Evolutionary conservation across 163 green algal genomes (phyloP).

Genomic region (Chlamydomonas reinhardtii): DNA sequence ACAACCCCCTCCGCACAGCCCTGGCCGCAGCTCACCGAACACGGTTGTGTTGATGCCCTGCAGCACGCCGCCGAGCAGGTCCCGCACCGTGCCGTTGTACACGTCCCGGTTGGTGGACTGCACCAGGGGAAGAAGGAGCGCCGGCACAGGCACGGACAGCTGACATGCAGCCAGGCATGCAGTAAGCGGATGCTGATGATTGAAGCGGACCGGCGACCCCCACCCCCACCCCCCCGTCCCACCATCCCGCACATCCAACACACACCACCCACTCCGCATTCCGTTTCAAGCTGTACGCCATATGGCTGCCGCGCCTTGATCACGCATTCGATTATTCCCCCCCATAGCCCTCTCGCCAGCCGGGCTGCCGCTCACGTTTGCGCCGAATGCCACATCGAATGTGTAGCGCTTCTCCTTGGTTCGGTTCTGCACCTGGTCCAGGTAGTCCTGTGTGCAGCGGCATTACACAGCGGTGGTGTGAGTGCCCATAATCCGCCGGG

Average conservation of each 20-base stretch:
- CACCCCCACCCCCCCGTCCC: too few species aligned
- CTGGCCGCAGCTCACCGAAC: constrained; percentile 67
- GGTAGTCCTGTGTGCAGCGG: constrained; percentile 65
- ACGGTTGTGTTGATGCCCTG: constrained; percentile 87
- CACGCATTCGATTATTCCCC: too few species aligned
- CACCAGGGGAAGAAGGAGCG: background rate
- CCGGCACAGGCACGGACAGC: background rate
- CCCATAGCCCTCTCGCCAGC: too few species aligned
- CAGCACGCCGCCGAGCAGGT: constrained; percentile 77
- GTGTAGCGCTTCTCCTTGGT: constrained; percentile 87
- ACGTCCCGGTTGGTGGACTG: constrained; percentile 70
- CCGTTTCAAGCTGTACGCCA: too few species aligned
- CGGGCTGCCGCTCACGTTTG: constrained; percentile 33
- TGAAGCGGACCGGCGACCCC: too few species aligned
- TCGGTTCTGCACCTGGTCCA: constrained; percentile 76
- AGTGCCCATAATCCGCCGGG: too few species aligned
- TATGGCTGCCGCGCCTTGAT: too few species aligned
- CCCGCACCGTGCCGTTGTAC: constrained; percentile 76
- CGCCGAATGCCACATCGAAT: constrained; percentile 83
- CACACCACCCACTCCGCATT: too few species aligned
- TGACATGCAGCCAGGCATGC: background rate
- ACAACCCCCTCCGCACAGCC: too few species aligned
- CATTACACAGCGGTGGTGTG: too few species aligned
- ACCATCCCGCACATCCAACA: too few species aligned
- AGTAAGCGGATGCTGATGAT: too few species aligned